Conservation (phyloP, 2,329 filamentous ascomycete genomes). For the Arachnomyces sp. region DNA sequence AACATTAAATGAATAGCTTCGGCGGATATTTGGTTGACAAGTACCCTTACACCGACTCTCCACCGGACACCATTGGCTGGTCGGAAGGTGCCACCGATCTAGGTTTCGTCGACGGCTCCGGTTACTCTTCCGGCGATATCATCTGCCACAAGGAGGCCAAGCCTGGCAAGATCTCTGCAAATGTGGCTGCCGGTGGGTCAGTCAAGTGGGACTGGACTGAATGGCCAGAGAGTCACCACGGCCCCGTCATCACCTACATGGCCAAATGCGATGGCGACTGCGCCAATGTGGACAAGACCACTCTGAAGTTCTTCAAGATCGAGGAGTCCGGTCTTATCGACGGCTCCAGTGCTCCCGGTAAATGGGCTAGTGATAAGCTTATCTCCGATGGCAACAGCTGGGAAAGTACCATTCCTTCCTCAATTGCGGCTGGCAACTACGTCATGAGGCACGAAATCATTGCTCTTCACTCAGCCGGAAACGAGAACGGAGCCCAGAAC, state of each 20-base stretch:
- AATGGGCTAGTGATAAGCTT: constrained; percentile 51
- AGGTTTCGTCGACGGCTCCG: constrained; percentile 44
- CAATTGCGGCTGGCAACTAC: constrained; percentile 45
- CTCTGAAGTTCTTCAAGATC: constrained; percentile 59
- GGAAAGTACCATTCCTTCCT: constrained; percentile 41
- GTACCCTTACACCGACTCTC: constrained; percentile 27
- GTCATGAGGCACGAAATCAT: constrained; percentile 51
- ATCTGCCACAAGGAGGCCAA: constrained; percentile 54
- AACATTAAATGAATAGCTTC: constrained; percentile 33
- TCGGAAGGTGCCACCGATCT: constrained; percentile 44
- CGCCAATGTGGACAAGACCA: constrained; percentile 45
- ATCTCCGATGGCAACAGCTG: constrained; percentile 46
- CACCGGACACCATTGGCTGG: constrained; percentile 48
- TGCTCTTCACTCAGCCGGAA: constrained; percentile 42
- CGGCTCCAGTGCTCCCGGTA: constrained; percentile 33
- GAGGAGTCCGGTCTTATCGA: constrained; percentile 47
- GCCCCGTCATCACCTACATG: constrained; percentile 58
- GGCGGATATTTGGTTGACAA: constrained; percentile 33
- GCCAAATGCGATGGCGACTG: constrained; percentile 55
- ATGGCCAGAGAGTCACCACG: constrained; percentile 60
- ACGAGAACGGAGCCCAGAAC: constrained; percentile 44
- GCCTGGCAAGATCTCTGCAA: constrained; percentile 36
- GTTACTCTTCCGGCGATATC: constrained; percentile 47
- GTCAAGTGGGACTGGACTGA: constrained; percentile 56
- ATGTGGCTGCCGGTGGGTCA: constrained; percentile 52